A percentile compares a stretch with the other conserved stretches of the same genome.
phyloP scores from a whole-genome alignment of 2,329 filamentous ascomycete species.

The Beauveria varroae region DNA sequence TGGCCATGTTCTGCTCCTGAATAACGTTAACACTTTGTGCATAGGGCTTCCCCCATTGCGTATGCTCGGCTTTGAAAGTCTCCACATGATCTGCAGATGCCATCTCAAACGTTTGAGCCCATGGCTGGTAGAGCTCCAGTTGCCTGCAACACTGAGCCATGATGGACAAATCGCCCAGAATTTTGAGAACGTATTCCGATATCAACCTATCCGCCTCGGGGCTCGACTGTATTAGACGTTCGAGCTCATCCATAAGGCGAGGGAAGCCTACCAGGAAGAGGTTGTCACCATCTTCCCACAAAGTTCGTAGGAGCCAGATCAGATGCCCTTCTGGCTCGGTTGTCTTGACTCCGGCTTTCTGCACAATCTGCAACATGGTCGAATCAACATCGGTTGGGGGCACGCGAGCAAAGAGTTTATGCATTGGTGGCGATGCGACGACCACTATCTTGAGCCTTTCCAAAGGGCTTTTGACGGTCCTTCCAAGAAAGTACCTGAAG shows the following conservation, averaged over 20 bases:
- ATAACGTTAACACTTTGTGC: conserved; percentile 14
- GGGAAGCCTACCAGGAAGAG: conserved; percentile 27
- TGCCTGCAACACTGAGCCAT: conserved; percentile 36
- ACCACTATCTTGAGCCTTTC: conserved; percentile 19
- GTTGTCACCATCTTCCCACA: conserved; percentile 29
- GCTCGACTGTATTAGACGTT: conserved; percentile 33
- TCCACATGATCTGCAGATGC: conserved; percentile 17
- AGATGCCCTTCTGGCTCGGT: conserved; percentile 20
- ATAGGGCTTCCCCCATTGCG: conserved; percentile 13
- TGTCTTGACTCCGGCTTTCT: conserved; percentile 15
- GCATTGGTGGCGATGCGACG: conserved; percentile 34
- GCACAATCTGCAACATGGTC: conserved; percentile 17
- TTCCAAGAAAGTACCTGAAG: conserved; percentile 29
- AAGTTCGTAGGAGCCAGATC: conserved; percentile 27
- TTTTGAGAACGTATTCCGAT: conserved; percentile 25
- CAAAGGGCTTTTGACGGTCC: conserved; percentile 23
- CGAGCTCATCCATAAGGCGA: conserved; percentile 39
- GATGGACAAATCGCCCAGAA: conserved; percentile 39
- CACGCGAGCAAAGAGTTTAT: conserved; percentile 25
- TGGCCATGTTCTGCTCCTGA: conserved; percentile 12
- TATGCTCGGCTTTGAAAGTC: conserved; percentile 15
- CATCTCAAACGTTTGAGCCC: conserved; percentile 34
- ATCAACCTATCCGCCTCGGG: conserved; percentile 27
- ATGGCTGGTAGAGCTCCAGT: conserved; percentile 39
- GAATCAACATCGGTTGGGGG: conserved; percentile 17